phyloP scores from a whole-genome alignment of 2,329 filamentous ascomycete species.

The Akanthomyces muscarius region DNA sequence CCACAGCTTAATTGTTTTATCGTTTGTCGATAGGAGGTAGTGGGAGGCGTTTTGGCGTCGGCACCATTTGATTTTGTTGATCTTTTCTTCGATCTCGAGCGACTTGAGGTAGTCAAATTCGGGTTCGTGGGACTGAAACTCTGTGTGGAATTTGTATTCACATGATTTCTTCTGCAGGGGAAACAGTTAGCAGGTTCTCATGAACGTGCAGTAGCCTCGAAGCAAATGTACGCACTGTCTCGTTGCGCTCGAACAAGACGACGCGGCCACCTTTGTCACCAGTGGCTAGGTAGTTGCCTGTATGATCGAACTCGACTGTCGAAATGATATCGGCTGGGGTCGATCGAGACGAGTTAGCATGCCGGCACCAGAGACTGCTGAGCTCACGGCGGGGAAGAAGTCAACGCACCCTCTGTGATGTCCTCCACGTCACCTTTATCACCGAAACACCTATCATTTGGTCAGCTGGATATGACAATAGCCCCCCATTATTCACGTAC shows the following conservation, averaged over 20 bases:
- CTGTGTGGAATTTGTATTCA: conserved; percentile 99
- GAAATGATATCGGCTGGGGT: conserved; percentile 79
- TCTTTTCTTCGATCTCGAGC: conserved; percentile 99
- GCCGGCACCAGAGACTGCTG: background rate
- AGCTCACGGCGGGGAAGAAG: conserved; percentile 19
- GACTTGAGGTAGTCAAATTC: conserved; percentile 99
- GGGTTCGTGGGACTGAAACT: conserved; percentile 98
- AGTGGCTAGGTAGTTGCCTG: conserved; percentile 84
- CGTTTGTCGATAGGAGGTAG: conserved; percentile 96
- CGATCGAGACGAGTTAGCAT: conserved; percentile 25
- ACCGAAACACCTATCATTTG: conserved; percentile 78
- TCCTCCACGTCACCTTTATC: conserved; percentile 99
- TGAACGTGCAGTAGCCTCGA: background rate
- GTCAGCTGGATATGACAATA: conserved; percentile 17
- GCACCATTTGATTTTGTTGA: conserved; percentile 99
- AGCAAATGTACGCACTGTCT: conserved; percentile 64
- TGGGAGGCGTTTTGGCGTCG: conserved; percentile 96
- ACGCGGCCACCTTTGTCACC: conserved; percentile 84
- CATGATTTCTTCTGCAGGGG: conserved; percentile 89
- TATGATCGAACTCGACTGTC: conserved; percentile 87
- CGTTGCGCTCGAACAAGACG: conserved; percentile 86
- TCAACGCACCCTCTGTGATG: conserved; percentile 80
- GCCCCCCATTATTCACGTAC: conserved; percentile 53
- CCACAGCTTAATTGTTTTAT: conserved; percentile 99
- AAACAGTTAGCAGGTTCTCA: conserved; percentile 29